Percentiles rank a stretch among this genome's conserved stretches.
Evolutionary conservation across 768 basidiomycete species (phyloP).

Genomic region (Pisolithus sp.): DNA sequence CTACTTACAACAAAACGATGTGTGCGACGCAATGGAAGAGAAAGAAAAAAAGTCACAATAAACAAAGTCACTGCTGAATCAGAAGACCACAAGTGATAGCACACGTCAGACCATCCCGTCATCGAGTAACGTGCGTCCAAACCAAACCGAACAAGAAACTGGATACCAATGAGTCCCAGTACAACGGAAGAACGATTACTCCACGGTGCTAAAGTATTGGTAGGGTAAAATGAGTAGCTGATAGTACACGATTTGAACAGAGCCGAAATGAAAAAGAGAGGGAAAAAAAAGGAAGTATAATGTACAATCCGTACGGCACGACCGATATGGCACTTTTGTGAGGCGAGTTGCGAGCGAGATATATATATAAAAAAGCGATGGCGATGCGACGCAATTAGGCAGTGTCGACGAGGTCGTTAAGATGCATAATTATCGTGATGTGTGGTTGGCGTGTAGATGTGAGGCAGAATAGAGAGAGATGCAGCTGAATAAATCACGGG

Average conservation of each 20-base stretch:
- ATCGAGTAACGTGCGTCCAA: constrained; percentile 22
- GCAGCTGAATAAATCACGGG: constrained; percentile 29
- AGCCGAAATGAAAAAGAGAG: constrained; percentile 11
- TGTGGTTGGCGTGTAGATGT: constrained; percentile 20
- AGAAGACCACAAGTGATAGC: constrained; percentile 10
- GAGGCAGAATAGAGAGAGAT: constrained; percentile 10
- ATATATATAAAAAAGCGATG: constrained; percentile 11
- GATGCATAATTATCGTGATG: constrained; percentile 21
- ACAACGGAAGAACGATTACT: constrained; percentile 25
- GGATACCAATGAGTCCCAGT: constrained; percentile 19
- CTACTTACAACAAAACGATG: constrained; percentile 26
- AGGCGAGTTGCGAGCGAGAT: constrained; percentile 9
- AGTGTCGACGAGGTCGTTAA: constrained; percentile 24
- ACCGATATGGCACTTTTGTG: constrained; percentile 16
- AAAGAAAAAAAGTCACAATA: constrained; percentile 14
- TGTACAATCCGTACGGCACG: constrained; percentile 31
- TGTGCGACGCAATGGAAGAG: constrained; percentile 14
- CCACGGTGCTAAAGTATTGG: constrained; percentile 25
- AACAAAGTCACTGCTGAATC: background rate
- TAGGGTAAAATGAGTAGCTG: constrained; percentile 30
- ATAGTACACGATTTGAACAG: constrained; percentile 29
- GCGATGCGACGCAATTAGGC: constrained; percentile 26
- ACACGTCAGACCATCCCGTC: constrained; percentile 24
- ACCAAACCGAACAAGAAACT: constrained; percentile 23
- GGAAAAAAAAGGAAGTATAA: constrained; percentile 12